phyloP scores from a whole-genome alignment of 495 filamentous ascomycete species.

The Chaetomium cochliodes region DNA sequence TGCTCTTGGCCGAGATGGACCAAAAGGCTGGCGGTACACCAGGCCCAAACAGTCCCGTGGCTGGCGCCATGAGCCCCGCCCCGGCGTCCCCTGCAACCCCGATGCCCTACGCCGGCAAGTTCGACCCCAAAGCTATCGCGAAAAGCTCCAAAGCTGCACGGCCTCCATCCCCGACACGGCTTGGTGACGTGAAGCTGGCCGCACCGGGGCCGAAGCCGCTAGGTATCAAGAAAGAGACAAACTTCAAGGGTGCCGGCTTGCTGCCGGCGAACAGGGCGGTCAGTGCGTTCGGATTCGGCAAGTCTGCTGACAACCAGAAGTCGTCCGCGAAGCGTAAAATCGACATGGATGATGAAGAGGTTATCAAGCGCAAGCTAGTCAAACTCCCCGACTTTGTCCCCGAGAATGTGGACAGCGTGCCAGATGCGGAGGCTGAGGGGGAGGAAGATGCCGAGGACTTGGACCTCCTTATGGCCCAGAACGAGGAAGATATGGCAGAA shows the following conservation, averaged over 20 bases:
- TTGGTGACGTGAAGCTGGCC: slow-evolving; percentile 38
- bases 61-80: slow-evolving; percentile 57
- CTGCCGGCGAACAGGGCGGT: slow-evolving; percentile 50
- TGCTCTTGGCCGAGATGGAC: slow-evolving; percentile 73
- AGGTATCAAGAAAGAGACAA: slow-evolving; percentile 4
- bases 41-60: slow-evolving; percentile 50
- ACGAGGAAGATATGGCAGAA: slow-evolving; percentile 86
- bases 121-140: slow-evolving; percentile 82
- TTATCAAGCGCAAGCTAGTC: slow-evolving; percentile 79
- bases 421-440: slow-evolving; percentile 59
- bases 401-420: slow-evolving; percentile 58
- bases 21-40: slow-evolving; percentile 58
- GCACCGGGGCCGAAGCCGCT: slow-evolving; percentile 33
- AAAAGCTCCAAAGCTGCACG: slow-evolving; percentile 65
- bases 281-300: slow-evolving; percentile 79
- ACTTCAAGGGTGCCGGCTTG: slow-evolving; percentile 26
- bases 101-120: slow-evolving; percentile 71
- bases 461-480: slow-evolving; percentile 60
- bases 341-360: slow-evolving; percentile 85
- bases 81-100: slow-evolving; percentile 43
- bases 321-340: slow-evolving; percentile 66
- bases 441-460: slow-evolving; percentile 64
- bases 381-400: slow-evolving; percentile 75
- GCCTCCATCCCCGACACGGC: slow-evolving; percentile 38
- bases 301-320: slow-evolving; percentile 63